These are phyloP conservation scores for Metschnikowia lunata DNA, from an alignment of 805 yeast species.

Conservation along the genomic window DNA sequence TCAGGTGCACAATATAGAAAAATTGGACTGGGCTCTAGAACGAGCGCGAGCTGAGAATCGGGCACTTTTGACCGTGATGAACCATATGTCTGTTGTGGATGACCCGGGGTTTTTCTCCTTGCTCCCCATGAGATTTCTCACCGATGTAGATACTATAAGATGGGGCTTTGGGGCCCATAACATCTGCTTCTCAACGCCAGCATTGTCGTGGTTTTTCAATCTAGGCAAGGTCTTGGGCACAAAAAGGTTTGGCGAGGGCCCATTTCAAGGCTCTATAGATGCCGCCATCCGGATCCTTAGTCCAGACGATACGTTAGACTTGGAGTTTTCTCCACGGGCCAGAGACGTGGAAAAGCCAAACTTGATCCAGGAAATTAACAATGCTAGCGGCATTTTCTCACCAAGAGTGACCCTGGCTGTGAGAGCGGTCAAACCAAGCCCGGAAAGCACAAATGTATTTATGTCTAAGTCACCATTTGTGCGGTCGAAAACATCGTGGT, in stretches of 20 bases:
- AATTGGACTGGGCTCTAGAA: slow-evolving; percentile 59
- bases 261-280: slow-evolving; percentile 86
- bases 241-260: slow-evolving; percentile 86
- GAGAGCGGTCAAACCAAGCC: slow-evolving; percentile 23
- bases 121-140: slow-evolving; percentile 66
- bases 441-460: slow-evolving; percentile 28
- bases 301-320: slow-evolving; percentile 65
- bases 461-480: slow-evolving; percentile 48
- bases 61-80: slow-evolving; percentile 81
- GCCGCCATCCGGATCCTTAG: slow-evolving; percentile 77
- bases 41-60: slow-evolving; percentile 64
- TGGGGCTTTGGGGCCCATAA: slow-evolving; percentile 96
- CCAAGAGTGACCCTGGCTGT: slow-evolving; percentile 13
- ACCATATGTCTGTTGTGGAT: slow-evolving; percentile 88
- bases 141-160: slow-evolving; percentile 62
- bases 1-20: slow-evolving; percentile 55
- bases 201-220: slow-evolving; percentile 62
- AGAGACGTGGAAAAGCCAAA: slow-evolving; percentile 27
- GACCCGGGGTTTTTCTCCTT: slow-evolving; percentile 91
- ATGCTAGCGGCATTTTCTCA: slow-evolving; percentile 5
- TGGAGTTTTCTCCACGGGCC: slow-evolving; percentile 35
- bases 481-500: slow-evolving; percentile 73
- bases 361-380: slow-evolving; percentile 38
- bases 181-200: slow-evolving; percentile 66
- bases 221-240: slow-evolving; percentile 87